Evolutionary conservation across 345 rosid genomes (phyloP), one percentile per base, ranked within the genome.

Genomic region (Citrus sinensis): DNA sequence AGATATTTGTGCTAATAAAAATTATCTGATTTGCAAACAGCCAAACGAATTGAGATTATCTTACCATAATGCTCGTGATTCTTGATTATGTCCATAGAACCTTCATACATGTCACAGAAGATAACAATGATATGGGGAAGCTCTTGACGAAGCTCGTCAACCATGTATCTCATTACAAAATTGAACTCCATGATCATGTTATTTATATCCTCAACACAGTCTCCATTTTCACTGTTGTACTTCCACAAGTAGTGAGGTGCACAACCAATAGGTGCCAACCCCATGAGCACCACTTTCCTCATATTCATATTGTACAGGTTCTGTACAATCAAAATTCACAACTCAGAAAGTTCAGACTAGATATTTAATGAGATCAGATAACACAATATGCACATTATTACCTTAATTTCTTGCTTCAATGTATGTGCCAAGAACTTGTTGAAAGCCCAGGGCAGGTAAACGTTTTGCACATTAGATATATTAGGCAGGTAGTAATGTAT

Each of bases 401-500:
- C 99, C 95, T 86, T 90, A 56, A 95, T 86, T 84, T 90, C 94
- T 83, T 85, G 90, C 73, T 80, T 88, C 78, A 93, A 10, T 32
- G 86, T 71, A 5, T 92, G 77, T 66, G 93, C 96, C 82, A 95
- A 80, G 84, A 93, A 91, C 86, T 85, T 93, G 85, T 90, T 91
- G 84, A 92, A 95, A 83, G 88, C 82, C 98, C 99, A 93, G 1
- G 99, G 99, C 6, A 89, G 85, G 80, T 91, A 93, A 55, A 88
- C 80, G 58, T 84, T 88, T 88, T 88, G 97, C 61, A 91, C 93
- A 81, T 83, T 82, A 25, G 99, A 92, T 71, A 84, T 86, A 71
- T 95, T 92, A 10, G 85, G 90, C 70, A 95, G 81, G 80, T 93
- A 95, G 90, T 92, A 93, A 80, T 93, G 99, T 77, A 95, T 93